These are phyloP conservation scores for Draba incana DNA, from an alignment of 345 rosid genomes.

Conservation along the genomic window DNA sequence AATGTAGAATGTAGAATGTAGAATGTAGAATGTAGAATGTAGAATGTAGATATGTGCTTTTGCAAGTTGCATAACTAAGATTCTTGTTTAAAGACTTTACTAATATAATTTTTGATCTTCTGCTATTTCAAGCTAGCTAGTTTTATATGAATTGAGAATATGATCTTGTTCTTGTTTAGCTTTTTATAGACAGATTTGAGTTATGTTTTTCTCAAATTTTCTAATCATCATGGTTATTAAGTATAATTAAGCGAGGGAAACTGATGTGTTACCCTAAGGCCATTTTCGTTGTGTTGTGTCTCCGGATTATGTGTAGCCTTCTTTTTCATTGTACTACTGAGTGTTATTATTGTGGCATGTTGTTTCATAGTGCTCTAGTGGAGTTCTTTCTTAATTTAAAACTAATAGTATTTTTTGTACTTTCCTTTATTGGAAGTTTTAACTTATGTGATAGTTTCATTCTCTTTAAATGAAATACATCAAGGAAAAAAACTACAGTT, in stretches of 20 bases:
- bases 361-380: conserved; percentile 39
- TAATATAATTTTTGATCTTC: neutral
- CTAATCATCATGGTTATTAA: conserved; percentile 2
- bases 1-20: no score
- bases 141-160: neutral
- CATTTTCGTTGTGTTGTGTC: conserved; percentile 2
- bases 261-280: neutral
- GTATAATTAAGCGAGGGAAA: neutral
- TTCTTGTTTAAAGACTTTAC: conserved; percentile 2
- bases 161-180: conserved; percentile 15
- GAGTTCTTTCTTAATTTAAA: conserved; percentile 13
- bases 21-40: no score
- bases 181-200: neutral
- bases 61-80: conserved; percentile 32
- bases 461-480: neutral
- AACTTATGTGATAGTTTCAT: conserved; percentile 21
- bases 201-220: neutral
- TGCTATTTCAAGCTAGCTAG: conserved; percentile 9
- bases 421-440: conserved; percentile 16
- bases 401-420: neutral
- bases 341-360: conserved; percentile 23
- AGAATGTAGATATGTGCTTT: conserved; percentile 1
- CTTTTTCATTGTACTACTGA: neutral
- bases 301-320: neutral
- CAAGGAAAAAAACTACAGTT: no score